Percentiles rank a stretch among this genome's conserved stretches.
These are phyloP conservation scores for Fusarium tuaranense DNA, from an alignment of 2,329 filamentous ascomycete species.

Conservation along the genomic window DNA sequence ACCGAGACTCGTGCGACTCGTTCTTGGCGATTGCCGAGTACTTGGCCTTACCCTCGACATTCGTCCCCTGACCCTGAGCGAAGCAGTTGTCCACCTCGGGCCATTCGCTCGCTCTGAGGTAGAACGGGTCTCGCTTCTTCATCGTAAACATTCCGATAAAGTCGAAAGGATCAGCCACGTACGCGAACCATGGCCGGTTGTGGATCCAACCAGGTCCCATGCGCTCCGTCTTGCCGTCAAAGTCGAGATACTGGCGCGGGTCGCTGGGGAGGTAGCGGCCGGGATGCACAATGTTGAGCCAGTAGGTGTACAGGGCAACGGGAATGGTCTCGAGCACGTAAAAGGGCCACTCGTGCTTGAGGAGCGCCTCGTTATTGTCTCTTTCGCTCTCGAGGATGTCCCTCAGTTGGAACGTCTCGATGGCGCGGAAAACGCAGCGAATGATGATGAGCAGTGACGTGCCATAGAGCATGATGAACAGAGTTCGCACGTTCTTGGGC, in stretches of 20 bases:
- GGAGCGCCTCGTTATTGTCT: slow-evolving; percentile 42
- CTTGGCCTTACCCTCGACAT: slow-evolving; percentile 18
- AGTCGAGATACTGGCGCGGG: slow-evolving; percentile 53
- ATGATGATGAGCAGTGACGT: slow-evolving; percentile 41
- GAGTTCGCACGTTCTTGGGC: slow-evolving; percentile 35
- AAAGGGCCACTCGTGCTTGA: slow-evolving; percentile 60
- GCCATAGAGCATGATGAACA: slow-evolving; percentile 44
- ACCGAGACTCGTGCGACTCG: slow-evolving; percentile 7
- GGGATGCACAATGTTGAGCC: slow-evolving; percentile 58
- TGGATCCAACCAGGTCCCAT: slow-evolving; percentile 44
- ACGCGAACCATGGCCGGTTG: slow-evolving; percentile 35
- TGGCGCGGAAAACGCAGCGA: slow-evolving; percentile 41
- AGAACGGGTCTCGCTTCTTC: slow-evolving; percentile 39
- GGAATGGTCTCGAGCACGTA: slow-evolving; percentile 58
- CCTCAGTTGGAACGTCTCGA: slow-evolving; percentile 40
- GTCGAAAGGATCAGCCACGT: slow-evolving; percentile 36
- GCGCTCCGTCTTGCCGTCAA: slow-evolving; percentile 52
- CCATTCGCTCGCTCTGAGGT: slow-evolving; percentile 37
- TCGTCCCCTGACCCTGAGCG: slow-evolving; percentile 40
- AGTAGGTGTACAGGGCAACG: slow-evolving; percentile 56
- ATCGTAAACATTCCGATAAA: slow-evolving; percentile 40
- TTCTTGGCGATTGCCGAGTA: slow-evolving; percentile 23
- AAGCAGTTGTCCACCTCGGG: slow-evolving; percentile 33
- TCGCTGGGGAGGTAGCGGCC: slow-evolving; percentile 55
- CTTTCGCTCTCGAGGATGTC: slow-evolving; percentile 19